Conservation (phyloP, 1,139 yeast genomes). For the Kurtzmaniella quercitrusa region DNA sequence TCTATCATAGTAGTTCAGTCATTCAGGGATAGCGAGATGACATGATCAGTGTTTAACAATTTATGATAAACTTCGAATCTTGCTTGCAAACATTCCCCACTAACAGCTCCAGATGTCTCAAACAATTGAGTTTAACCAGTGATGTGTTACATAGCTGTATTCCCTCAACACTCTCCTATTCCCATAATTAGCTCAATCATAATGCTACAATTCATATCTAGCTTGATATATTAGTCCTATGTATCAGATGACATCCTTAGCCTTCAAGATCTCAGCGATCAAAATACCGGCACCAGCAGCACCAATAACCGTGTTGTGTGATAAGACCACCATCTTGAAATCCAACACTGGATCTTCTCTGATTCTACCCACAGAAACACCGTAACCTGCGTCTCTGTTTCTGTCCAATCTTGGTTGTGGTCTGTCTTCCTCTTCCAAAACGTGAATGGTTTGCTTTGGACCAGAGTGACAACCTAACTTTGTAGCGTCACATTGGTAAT, state of each 20-base stretch:
- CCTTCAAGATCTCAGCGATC: slow-evolving; percentile 85
- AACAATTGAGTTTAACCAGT: too few species aligned
- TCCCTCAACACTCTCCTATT: too few species aligned
- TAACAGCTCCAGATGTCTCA: too few species aligned
- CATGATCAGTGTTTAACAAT: too few species aligned
- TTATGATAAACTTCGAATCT: too few species aligned
- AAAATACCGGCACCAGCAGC: slow-evolving; percentile 99
- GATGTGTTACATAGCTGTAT: too few species aligned
- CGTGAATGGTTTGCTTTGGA: slow-evolving; percentile 88
- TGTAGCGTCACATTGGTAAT: slow-evolving; percentile 82
- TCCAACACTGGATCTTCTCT: slow-evolving; percentile 93
- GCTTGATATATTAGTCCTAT: too few species aligned
- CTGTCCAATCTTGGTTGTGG: slow-evolving; percentile 99
- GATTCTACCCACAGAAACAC: slow-evolving; percentile 92
- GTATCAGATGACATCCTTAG: slow-evolving; percentile 56
- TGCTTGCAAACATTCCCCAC: too few species aligned
- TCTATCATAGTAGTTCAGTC: too few species aligned
- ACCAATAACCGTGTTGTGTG: slow-evolving; percentile 96
- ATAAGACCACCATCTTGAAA: slow-evolving; percentile 90
- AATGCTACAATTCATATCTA: too few species aligned
- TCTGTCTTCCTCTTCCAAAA: slow-evolving; percentile 84
- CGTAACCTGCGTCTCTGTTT: slow-evolving; percentile 90
- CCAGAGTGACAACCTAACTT: slow-evolving; percentile 82
- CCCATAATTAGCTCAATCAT: too few species aligned
- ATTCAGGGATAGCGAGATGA: too few species aligned